These are phyloP conservation scores for Emydomyces testavorans DNA, from an alignment of 2,329 filamentous ascomycete species.

Conservation along the genomic window DNA sequence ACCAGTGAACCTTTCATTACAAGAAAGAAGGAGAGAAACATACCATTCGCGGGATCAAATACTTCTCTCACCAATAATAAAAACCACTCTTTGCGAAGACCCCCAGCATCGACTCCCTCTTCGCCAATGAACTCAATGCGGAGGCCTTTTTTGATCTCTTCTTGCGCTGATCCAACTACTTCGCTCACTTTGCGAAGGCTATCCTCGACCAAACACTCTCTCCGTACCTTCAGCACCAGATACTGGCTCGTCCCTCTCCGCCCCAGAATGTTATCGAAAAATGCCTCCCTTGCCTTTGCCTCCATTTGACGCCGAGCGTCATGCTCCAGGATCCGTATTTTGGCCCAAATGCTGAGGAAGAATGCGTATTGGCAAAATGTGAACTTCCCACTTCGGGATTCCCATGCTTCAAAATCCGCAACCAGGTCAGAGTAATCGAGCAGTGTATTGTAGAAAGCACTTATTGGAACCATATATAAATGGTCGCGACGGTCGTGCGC, in stretches of 20 bases:
- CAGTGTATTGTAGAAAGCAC: conserved; percentile 76
- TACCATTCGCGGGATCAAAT: conserved; percentile 81
- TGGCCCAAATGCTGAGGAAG: conserved; percentile 80
- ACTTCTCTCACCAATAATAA: conserved; percentile 75
- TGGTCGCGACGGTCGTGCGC: conserved; percentile 23
- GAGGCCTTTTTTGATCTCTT: conserved; percentile 82
- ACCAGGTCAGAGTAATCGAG: conserved; percentile 79
- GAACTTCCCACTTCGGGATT: conserved; percentile 60
- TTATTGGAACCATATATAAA: conserved; percentile 58
- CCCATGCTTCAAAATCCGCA: conserved; percentile 80
- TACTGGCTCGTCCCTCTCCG: conserved; percentile 64
- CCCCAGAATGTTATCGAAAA: conserved; percentile 77
- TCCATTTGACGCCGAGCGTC: conserved; percentile 85
- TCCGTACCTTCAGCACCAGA: conserved; percentile 62
- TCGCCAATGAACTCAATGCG: conserved; percentile 78
- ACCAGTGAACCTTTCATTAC: conserved; percentile 2
- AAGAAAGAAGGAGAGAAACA: conserved; percentile 23
- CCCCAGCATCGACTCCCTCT: conserved; percentile 83
- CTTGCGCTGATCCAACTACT: conserved; percentile 65
- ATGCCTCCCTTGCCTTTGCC: conserved; percentile 73
- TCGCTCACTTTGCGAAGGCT: conserved; percentile 76
- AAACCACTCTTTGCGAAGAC: conserved; percentile 90
- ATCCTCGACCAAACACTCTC: conserved; percentile 80
- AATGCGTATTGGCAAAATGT: conserved; percentile 89
- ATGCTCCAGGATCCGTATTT: conserved; percentile 80